Base-by-base conservation (phyloP, 2,329 filamentous ascomycete genomes). In the Zymoseptoria brevis region DNA sequence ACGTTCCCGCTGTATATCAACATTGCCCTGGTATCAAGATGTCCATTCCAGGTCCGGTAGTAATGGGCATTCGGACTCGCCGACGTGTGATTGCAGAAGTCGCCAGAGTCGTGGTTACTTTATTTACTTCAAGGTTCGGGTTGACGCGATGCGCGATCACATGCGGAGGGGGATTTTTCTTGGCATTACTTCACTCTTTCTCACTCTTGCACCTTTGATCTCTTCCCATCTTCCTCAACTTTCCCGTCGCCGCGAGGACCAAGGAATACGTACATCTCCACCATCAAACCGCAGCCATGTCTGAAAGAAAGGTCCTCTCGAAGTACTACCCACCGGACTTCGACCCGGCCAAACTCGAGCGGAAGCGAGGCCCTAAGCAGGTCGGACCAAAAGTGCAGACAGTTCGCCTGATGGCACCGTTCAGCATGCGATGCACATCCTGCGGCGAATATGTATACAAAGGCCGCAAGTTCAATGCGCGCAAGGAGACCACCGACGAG, bases 401-500 rank as follows among this genome's bases (percentile, higher is more conserved):
- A 0, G 91, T 97, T 56, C 87, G 92, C 51, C 80, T 97, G 35
- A 96, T 96, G 90, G 87, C 89, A 0, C 90, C 90, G 3, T 94
- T 92, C 75, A 85, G 82, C 55, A 90, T 92, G 85, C 87, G 86
- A 71, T 92, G 89, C 73, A 85, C 75, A 11, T 75, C 77, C 29
- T 86, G 83, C 69, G 84, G 84, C 69, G 89, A 95, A 75, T 96
- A 87, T 77, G 94, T 96, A 70, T 93, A 95, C 80, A 90, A 90
- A 68, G 92, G 92, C 0, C 85, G 92, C 61, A 97, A 96, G 71
- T 97, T 97, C 81, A 97, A 97, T 76, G 88, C 90, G 2, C 83
- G 90, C 41, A 99, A 99, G 71, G 91, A 96, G 71, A 96, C 89
- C 0, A 90, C 90, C 0, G 88, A 94, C 19, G 89, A 96, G 69